phyloP scores from a whole-genome alignment of 805 yeast genomes.

The Candida montana region DNA sequence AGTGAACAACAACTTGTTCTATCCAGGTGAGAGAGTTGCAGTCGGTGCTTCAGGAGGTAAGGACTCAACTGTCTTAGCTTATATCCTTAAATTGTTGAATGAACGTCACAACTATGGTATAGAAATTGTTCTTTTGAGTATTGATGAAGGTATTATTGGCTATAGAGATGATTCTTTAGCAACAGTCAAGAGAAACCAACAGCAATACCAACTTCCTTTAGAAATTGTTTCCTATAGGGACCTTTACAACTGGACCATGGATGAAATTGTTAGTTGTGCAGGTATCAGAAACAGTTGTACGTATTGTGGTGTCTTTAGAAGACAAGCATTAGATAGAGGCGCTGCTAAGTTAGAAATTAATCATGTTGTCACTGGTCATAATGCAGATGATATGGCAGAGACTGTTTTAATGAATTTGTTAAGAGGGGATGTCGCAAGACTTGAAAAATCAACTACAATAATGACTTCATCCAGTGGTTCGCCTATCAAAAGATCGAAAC shows the following conservation, averaged over 20 bases:
- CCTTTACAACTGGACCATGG: constrained; percentile 97
- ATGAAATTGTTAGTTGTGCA: constrained; percentile 90
- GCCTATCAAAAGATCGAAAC: constrained; percentile 90
- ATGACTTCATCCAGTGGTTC: constrained; percentile 80
- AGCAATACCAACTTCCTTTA: constrained; percentile 75
- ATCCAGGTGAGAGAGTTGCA: constrained; percentile 82
- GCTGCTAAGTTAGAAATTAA: constrained; percentile 78
- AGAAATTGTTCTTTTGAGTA: constrained; percentile 73
- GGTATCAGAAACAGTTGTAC: constrained; percentile 94
- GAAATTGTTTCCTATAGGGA: constrained; percentile 83
- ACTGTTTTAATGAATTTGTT: constrained; percentile 92
- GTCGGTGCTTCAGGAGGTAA: constrained; percentile 99
- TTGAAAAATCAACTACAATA: constrained; percentile 83
- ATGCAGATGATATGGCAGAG: constrained; percentile 99
- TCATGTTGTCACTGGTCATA: constrained; percentile 97
- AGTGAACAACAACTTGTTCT: constrained; percentile 58
- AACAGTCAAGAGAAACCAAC: constrained; percentile 89
- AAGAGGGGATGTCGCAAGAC: constrained; percentile 92
- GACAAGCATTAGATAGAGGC: constrained; percentile 96
- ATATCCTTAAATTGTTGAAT: constrained; percentile 78
- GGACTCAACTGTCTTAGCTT: constrained; percentile 93
- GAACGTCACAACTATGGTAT: constrained; percentile 86
- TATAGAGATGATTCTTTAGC: constrained; percentile 96
- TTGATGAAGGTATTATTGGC: constrained; percentile 97
- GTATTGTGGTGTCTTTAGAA: constrained; percentile 93